Percentiles rank a stretch among this genome's conserved stretches.
phyloP scores from a whole-genome alignment of 2,329 filamentous ascomycete genomes.

The Diaporthe sp. region DNA sequence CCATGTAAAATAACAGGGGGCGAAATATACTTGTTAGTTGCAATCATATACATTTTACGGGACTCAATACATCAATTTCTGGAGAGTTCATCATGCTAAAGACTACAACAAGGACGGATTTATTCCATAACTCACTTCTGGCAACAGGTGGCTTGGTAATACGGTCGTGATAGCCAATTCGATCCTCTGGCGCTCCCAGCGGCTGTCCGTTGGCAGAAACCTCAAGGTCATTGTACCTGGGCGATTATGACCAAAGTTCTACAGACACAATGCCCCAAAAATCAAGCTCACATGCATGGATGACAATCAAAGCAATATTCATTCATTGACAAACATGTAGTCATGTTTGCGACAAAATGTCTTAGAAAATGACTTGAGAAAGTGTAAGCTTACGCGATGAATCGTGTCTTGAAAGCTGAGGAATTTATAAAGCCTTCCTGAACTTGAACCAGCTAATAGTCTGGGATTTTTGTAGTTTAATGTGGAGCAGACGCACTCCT shows the following conservation, averaged over 20 bases:
- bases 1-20: not conserved
- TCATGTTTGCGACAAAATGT: not conserved
- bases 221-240: not conserved
- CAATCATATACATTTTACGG: not conserved
- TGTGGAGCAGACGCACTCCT: not conserved
- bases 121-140: not conserved
- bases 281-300: too few species aligned
- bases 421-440: not conserved
- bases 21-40: not conserved
- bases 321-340: not conserved
- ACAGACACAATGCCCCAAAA: not conserved
- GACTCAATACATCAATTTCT: not conserved
- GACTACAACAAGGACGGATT: not conserved
- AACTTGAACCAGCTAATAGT: too few species aligned
- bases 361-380: not conserved
- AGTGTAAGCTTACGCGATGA: not conserved
- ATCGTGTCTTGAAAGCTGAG: not conserved
- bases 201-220: not conserved
- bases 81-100: not conserved
- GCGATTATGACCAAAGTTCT: not conserved
- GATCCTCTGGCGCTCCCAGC: not conserved
- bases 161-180: not conserved
- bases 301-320: not conserved
- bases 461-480: too few species aligned
- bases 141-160: not conserved